These are phyloP conservation scores for Ophiocordyceps camponoti-rufipedis DNA, from an alignment of 2,329 filamentous ascomycete species.

Conservation along the genomic window DNA sequence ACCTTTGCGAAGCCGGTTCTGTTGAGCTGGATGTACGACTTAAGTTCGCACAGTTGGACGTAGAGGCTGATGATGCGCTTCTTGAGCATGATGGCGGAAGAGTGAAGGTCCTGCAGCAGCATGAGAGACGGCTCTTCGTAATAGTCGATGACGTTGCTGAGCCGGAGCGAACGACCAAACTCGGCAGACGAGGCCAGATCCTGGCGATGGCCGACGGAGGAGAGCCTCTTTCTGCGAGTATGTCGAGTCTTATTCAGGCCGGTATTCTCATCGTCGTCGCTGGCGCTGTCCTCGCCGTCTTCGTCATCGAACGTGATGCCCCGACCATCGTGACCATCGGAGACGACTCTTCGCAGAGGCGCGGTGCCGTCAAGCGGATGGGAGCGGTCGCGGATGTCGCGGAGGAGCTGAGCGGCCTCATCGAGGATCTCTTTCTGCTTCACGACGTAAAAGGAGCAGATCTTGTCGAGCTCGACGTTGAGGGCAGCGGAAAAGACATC, in stretches of 20 bases:
- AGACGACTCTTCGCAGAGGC: slow-evolving; percentile 14
- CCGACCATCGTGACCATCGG: slow-evolving; percentile 8
- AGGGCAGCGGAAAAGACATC: slow-evolving; percentile 64
- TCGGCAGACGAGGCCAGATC: slow-evolving; percentile 48
- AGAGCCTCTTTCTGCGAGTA: slow-evolving; percentile 15
- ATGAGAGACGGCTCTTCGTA: slow-evolving; percentile 57
- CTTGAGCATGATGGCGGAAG: slow-evolving; percentile 69
- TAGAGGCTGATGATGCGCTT: slow-evolving; percentile 78
- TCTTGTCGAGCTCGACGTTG: slow-evolving; percentile 83
- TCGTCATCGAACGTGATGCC: slow-evolving; percentile 27
- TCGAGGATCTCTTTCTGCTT: slow-evolving; percentile 80
- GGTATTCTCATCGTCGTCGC: slow-evolving; percentile 42
- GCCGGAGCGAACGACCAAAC: slow-evolving; percentile 35
- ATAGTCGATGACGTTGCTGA: slow-evolving; percentile 57
- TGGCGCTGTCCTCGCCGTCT: slow-evolving; percentile 38
- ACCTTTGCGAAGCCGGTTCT: slow-evolving; percentile 93
- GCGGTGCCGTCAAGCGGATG: slow-evolving; percentile 21
- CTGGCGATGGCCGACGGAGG: slow-evolving; percentile 18
- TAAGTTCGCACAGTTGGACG: slow-evolving; percentile 84
- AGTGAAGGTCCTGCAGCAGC: slow-evolving; percentile 42
- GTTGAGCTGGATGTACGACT: slow-evolving; percentile 91
- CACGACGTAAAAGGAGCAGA: slow-evolving; percentile 72
- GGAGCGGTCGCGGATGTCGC: slow-evolving; percentile 52
- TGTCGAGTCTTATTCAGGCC: slow-evolving; percentile 24
- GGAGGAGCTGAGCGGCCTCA: slow-evolving; percentile 60